Percentiles rank a stretch among this genome's conserved stretches.
Conservation (phyloP, 2,329 filamentous ascomycete species). For the Aspergillus sp. region DNA sequence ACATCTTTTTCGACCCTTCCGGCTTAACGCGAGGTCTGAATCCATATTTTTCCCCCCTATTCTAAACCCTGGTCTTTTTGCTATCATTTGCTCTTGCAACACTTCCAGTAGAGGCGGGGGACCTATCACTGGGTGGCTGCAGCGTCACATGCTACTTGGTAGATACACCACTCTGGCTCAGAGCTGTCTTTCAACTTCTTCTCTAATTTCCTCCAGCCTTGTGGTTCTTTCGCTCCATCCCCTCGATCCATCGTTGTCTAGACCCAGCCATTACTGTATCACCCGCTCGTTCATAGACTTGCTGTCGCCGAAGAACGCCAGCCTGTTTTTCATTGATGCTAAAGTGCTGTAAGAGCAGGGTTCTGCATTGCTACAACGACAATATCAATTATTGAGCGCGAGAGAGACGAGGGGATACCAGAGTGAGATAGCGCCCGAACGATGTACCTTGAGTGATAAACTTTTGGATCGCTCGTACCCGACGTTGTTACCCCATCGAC, state of each 20-base stretch:
- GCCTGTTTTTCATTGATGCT: constrained; percentile 2
- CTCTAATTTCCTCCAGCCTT: not conserved
- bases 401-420: not conserved
- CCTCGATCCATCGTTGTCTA: not conserved
- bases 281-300: not conserved
- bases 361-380: not conserved
- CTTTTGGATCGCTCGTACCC: not conserved
- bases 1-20: not conserved
- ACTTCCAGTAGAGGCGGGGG: not conserved
- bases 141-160: constrained; percentile 2
- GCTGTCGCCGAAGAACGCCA: not conserved
- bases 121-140: not conserved
- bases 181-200: not conserved
- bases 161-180: not conserved
- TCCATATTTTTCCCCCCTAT: not conserved
- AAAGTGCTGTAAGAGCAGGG: not conserved
- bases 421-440: not conserved
- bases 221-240: not conserved
- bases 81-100: not conserved
- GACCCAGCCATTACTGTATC: not conserved
- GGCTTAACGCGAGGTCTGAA: not conserved
- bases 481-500: constrained; percentile 8
- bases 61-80: not conserved
- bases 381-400: not conserved
- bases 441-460: not conserved